These are phyloP conservation scores for Fusarium kyushuense DNA, from an alignment of 2,329 filamentous ascomycete species.

Conservation along the genomic window DNA sequence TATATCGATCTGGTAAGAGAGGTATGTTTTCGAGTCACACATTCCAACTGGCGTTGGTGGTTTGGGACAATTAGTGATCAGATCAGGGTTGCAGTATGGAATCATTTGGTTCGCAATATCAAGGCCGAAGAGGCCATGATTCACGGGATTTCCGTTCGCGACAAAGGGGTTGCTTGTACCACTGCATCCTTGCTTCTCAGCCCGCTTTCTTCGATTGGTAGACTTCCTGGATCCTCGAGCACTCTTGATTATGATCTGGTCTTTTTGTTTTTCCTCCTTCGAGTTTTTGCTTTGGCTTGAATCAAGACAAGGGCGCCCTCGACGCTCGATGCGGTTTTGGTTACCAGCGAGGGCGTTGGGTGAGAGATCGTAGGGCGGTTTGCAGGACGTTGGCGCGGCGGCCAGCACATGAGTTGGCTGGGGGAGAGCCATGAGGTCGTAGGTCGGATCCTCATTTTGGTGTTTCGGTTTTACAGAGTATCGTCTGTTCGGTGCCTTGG, in stretches of 20 bases:
- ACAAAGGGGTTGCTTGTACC: slow-evolving; percentile 1
- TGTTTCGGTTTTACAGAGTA: not conserved
- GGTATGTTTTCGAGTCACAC: not conserved
- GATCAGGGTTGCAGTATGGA: slow-evolving; percentile 1
- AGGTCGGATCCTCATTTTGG: not conserved
- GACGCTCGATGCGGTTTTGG: not conserved
- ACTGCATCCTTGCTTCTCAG: not conserved
- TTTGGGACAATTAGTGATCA: slow-evolving; percentile 7
- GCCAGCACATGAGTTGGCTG: not conserved
- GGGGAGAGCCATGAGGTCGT: slow-evolving; percentile 12
- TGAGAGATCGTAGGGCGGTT: slow-evolving; percentile 10
- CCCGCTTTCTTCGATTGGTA: not conserved
- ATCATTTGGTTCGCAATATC: not conserved
- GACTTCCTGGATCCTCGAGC: not conserved
- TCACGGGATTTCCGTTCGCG: not conserved
- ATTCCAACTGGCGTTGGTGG: slow-evolving; percentile 18
- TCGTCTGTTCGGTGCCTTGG: not conserved
- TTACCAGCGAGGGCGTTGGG: not conserved
- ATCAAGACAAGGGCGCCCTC: not conserved
- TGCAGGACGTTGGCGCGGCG: not conserved
- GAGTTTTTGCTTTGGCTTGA: not conserved
- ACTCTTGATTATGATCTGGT: slow-evolving; percentile 13
- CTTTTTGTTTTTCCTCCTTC: slow-evolving; percentile 1
- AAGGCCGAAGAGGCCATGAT: not conserved
- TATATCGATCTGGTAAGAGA: slow-evolving; percentile 35